Conservation (phyloP, 805 yeast species). For the Candida caryicola region DNA sequence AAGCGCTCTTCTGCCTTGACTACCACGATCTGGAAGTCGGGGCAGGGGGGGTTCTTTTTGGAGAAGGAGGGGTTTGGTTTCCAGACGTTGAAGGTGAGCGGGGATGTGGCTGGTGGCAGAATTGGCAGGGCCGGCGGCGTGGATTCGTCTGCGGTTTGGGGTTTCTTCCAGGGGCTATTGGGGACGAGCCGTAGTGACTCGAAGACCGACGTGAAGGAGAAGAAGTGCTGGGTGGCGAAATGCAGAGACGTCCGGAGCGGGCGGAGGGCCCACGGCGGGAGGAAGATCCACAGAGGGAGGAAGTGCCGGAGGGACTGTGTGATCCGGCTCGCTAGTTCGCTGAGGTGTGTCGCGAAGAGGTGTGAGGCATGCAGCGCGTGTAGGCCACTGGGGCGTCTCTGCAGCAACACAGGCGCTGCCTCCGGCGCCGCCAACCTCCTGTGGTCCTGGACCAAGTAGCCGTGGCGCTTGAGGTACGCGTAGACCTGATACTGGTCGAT, state of each 20-base stretch:
- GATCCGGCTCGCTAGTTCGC: no score
- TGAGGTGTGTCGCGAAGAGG: no score
- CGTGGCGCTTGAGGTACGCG: conserved; percentile 71
- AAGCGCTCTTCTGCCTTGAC: conserved; percentile 47
- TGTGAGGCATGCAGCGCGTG: no score
- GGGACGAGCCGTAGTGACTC: conserved; percentile 21
- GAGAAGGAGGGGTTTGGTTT: conserved; percentile 73
- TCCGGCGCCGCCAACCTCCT: conserved; percentile 1
- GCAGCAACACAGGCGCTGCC: neutral
- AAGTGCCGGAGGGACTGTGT: no score
- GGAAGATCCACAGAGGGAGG: conserved; percentile 15
- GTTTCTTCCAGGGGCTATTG: conserved; percentile 8
- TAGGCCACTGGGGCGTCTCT: no score
- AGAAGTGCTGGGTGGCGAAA: conserved; percentile 23
- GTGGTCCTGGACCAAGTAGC: conserved; percentile 53
- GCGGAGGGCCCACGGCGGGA: no score
- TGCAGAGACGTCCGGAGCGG: no score
- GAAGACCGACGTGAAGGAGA: conserved; percentile 22
- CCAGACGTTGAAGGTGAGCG: conserved; percentile 69
- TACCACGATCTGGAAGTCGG: conserved; percentile 73
- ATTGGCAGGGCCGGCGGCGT: no score
- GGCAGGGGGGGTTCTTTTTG: conserved; percentile 64
- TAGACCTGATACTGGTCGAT: conserved; percentile 64
- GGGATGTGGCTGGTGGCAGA: neutral
- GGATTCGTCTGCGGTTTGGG: neutral